Percentiles rank a stretch among this genome's conserved stretches.
Evolutionary conservation across 2,329 filamentous ascomycete species (phyloP).

Genomic region (Fusarium duplospermum): DNA sequence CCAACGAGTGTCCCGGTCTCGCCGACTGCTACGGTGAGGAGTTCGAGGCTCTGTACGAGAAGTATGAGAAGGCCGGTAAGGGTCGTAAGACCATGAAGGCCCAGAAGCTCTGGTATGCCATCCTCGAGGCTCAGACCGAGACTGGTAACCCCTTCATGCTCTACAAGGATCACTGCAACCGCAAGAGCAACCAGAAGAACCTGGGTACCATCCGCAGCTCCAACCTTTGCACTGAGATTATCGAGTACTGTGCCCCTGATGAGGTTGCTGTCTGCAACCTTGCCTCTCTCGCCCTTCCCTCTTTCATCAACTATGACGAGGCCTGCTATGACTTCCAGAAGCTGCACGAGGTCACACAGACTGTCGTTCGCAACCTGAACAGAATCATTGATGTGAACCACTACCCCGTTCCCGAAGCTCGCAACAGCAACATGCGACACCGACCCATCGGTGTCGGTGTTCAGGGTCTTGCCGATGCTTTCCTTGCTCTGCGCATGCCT

Average conservation of each 20-base stretch:
- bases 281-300: slow-evolving; percentile 91
- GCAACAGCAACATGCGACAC: slow-evolving; percentile 97
- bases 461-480: slow-evolving; percentile 96
- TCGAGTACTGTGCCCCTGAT: slow-evolving; percentile 96
- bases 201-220: slow-evolving; percentile 98
- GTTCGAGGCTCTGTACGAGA: slow-evolving; percentile 93
- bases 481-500: slow-evolving; percentile 94
- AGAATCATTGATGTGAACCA: slow-evolving; percentile 98
- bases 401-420: slow-evolving; percentile 95
- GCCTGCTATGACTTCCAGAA: slow-evolving; percentile 95
- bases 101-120: slow-evolving; percentile 99
- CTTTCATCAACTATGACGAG: slow-evolving; percentile 87
- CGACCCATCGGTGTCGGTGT: slow-evolving; percentile 96
- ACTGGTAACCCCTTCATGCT: slow-evolving; percentile 99
- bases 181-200: slow-evolving; percentile 99
- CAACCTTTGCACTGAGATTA: slow-evolving; percentile 98
- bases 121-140: slow-evolving; percentile 97
- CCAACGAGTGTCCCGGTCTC: slow-evolving; percentile 93
- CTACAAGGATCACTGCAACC: slow-evolving; percentile 98
- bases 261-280: slow-evolving; percentile 99
- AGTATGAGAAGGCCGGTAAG: slow-evolving; percentile 88
- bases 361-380: slow-evolving; percentile 95
- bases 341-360: slow-evolving; percentile 92
- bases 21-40: slow-evolving; percentile 98
- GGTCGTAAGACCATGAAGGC: slow-evolving; percentile 94